Base-by-base conservation (phyloP, 176 grass and related monocot species). In the Triticum urartu region DNA sequence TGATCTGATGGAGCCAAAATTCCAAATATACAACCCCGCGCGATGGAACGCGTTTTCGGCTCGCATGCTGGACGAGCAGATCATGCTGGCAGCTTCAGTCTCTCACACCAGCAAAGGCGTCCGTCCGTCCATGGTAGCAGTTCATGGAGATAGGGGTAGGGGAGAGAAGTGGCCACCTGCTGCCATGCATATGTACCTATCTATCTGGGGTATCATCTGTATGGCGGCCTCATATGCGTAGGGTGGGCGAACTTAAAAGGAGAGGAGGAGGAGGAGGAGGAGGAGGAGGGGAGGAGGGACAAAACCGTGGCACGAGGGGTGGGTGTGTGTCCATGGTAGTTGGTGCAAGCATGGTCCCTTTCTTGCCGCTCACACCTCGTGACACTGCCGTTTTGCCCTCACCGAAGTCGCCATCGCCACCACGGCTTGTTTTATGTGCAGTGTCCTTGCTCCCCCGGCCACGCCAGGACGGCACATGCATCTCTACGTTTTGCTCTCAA, bases 21-120 rank as follows among this genome's bases (percentile, higher is more conserved):
- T 20, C 61, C 35, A 84, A 42, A 40, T 40, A 39, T 40, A 40
- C n/a, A n/a, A 22, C 4, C 34, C 9, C 36, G 36, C 9, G 20
- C 35, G 1, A n/a, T 0, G 4, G 34, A n/a, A 22, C 20, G 1
- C 35, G 18, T 22, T 40, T 28, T 14, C 28, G 26, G 50, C 35
- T 5, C 68, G 7, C 64, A 22, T 58, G 47, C 38, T 32, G 1
- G 40, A 79, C 15, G 20, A 84, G 72, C 87, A 92, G 92, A 94
- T 92, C 92, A 94, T 92, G 92, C 92, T 94, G 87, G 89, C 92
- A 94, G 92, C 92, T 94, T 94, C 92, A 94, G 82, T 30, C 89
- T 87, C 92, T 94, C 89, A 79, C 89, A 90, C 80, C 80, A 75
- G 21, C 89, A 90, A 90, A 82, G 36, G 50, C 50, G 15, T 54